Percentiles rank a stretch among this genome's conserved stretches.
Evolutionary conservation across 257 asterid species (phyloP).

Genomic region (Agastache rugosa): DNA sequence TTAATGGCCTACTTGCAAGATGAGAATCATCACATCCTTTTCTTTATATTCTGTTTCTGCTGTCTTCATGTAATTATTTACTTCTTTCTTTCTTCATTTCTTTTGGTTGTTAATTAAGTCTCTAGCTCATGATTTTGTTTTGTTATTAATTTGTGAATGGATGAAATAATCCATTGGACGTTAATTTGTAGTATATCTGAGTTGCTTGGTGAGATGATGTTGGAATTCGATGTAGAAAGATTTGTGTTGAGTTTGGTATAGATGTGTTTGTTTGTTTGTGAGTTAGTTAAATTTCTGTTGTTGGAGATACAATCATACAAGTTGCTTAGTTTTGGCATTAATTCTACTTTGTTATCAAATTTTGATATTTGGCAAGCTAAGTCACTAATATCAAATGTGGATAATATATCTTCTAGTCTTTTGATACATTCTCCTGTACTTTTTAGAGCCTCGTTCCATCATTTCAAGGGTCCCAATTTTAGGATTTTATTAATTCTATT

Average conservation of each 20-base stretch:
- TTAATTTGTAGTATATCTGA: neutral
- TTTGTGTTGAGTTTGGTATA: neutral
- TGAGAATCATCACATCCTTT: too few species aligned
- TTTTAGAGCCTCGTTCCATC: neutral
- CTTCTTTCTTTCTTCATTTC: neutral
- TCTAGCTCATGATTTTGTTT: constrained; percentile 2
- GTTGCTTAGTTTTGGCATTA: too few species aligned
- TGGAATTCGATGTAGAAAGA: constrained; percentile 10
- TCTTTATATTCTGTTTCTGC: neutral
- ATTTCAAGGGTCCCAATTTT: neutral
- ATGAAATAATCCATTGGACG: constrained; percentile 8
- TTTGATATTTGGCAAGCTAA: too few species aligned
- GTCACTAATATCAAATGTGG: too few species aligned
- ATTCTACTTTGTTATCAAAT: too few species aligned
- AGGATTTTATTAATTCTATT: too few species aligned
- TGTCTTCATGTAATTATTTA: constrained; percentile 14
- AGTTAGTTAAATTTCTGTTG: neutral
- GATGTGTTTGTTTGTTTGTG: neutral
- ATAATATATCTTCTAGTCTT: too few species aligned
- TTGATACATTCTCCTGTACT: too few species aligned
- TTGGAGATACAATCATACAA: neutral
- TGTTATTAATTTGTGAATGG: neutral
- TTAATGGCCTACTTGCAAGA: constrained; percentile 54
- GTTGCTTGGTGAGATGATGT: neutral
- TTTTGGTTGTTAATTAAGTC: neutral